Percentiles rank a stretch among this genome's conserved stretches.
Conservation (phyloP, 1,139 yeast genomes). For the Meyerozyma smithsonii region DNA sequence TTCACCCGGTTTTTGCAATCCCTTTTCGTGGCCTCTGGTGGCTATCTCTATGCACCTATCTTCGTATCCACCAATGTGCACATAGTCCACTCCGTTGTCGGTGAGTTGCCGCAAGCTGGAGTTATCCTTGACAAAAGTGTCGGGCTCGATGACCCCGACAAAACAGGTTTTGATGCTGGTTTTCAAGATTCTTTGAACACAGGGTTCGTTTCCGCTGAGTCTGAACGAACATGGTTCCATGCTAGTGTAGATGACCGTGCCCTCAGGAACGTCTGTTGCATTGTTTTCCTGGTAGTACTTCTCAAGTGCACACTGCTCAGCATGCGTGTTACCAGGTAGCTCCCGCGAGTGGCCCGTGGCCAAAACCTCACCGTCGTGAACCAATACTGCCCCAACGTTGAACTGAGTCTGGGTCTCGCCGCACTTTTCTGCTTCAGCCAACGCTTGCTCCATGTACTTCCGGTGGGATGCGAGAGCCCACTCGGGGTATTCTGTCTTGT, state of each 20-base stretch:
- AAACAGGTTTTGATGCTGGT: conserved; percentile 65
- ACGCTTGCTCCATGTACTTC: conserved; percentile 58
- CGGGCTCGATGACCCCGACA: conserved; percentile 92
- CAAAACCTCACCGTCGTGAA: conserved; percentile 57
- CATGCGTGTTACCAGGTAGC: conserved; percentile 93
- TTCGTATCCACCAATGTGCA: conserved; percentile 81
- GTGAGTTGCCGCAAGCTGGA: conserved; percentile 54
- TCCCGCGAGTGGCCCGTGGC: conserved; percentile 88
- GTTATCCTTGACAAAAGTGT: conserved; percentile 77
- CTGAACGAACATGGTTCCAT: conserved; percentile 97
- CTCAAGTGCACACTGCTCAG: conserved; percentile 90
- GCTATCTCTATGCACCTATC: conserved; percentile 72
- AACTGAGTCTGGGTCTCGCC: conserved; percentile 83
- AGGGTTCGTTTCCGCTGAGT: conserved; percentile 85
- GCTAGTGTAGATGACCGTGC: conserved; percentile 84
- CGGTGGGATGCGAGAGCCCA: conserved; percentile 73
- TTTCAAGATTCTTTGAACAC: conserved; percentile 70
- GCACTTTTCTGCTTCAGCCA: conserved; percentile 75
- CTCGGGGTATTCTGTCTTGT: conserved; percentile 73
- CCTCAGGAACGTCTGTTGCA: conserved; percentile 53
- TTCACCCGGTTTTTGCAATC: not conserved
- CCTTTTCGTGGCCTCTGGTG: conserved; percentile 58
- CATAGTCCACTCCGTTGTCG: conserved; percentile 59
- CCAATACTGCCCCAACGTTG: conserved; percentile 90
- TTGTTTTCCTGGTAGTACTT: conserved; percentile 52